A percentile compares a stretch with the other conserved stretches of the same genome.
Conservation (phyloP, 179 eudicot species). For the Silene vulgaris region DNA sequence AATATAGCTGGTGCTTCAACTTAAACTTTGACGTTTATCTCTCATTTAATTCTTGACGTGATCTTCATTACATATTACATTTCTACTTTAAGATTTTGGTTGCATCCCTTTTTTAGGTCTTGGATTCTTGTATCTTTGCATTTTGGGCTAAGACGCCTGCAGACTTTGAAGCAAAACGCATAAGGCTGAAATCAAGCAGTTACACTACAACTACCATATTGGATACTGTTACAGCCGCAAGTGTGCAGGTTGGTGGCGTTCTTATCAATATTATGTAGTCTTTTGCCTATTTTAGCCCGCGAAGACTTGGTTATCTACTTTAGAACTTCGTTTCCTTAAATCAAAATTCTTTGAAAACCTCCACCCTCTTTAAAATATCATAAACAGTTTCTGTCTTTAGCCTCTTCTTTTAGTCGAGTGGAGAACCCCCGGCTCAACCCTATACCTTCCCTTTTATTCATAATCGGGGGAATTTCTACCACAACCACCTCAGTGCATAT, state of each 20-base stretch:
- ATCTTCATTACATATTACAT: not conserved
- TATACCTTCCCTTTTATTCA: no score
- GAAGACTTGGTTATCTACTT: not conserved
- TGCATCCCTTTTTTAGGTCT: slow-evolving; percentile 41
- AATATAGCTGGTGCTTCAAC: not conserved
- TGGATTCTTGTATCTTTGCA: slow-evolving; percentile 86
- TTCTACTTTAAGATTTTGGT: slow-evolving; percentile 6
- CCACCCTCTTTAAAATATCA: no score
- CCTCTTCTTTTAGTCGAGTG: no score
- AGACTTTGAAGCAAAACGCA: slow-evolving; percentile 65
- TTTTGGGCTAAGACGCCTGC: slow-evolving; percentile 83
- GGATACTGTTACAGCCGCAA: slow-evolving; percentile 84
- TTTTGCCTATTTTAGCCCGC: not conserved
- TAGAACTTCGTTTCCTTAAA: not conserved
- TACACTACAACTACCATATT: slow-evolving; percentile 75
- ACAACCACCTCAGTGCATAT: no score
- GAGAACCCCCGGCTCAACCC: no score
- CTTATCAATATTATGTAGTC: not conserved
- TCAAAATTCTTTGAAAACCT: not conserved
- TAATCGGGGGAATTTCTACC: no score
- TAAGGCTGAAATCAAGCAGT: slow-evolving; percentile 77
- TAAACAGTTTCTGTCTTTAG: no score
- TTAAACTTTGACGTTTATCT: not conserved
- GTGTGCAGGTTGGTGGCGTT: slow-evolving; percentile 59
- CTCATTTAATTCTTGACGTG: not conserved